Evolutionary conservation across 306 rosid genomes (phyloP).

Genomic region (Inga oerstediana): DNA sequence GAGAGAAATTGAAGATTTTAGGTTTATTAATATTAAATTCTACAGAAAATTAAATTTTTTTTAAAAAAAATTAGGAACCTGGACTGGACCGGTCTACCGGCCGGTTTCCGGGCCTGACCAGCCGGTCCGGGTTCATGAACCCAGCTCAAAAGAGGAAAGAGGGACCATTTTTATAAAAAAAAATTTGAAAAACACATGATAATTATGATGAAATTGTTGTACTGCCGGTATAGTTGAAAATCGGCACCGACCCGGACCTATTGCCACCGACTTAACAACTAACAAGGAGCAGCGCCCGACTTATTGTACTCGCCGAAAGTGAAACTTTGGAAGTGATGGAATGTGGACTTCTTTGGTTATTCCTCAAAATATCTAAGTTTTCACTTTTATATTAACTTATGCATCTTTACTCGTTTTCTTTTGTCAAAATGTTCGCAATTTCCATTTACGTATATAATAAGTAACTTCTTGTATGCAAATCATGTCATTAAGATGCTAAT

Average conservation of each 20-base stretch:
- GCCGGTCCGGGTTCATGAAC: no score
- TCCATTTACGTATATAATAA: neutral
- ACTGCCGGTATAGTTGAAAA: neutral
- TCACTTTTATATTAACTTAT: neutral
- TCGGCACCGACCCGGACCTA: neutral
- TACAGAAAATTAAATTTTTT: no score
- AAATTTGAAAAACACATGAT: neutral
- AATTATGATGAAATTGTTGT: neutral
- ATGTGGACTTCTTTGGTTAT: constrained; percentile 7
- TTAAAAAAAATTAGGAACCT: no score
- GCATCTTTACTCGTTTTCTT: neutral
- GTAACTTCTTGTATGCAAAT: neutral
- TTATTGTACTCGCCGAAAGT: constrained; percentile 53
- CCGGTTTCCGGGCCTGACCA: no score
- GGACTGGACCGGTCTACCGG: no score
- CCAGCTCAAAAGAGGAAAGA: no score
- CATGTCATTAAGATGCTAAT: neutral
- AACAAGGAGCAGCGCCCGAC: neutral
- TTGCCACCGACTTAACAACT: neutral
- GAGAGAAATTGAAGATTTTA: no score
- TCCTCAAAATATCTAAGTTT: neutral
- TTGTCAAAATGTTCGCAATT: neutral
- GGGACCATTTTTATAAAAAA: no score
- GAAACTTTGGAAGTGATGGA: neutral
- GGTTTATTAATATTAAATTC: no score